phyloP scores from a whole-genome alignment of 1,139 yeast genomes.

The Sugiyamaella japonica region DNA sequence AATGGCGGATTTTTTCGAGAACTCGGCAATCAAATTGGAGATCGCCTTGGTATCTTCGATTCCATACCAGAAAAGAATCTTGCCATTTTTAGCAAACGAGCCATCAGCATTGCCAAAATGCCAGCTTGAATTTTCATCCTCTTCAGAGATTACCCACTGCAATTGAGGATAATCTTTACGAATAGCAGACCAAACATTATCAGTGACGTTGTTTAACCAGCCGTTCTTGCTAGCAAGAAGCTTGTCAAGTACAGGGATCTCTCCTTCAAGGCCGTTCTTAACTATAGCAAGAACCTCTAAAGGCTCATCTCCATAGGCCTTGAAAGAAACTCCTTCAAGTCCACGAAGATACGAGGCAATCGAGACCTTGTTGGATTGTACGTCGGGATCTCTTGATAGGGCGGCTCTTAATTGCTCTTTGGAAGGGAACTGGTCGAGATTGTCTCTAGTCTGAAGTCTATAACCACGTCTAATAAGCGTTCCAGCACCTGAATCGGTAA shows the following conservation, averaged over 20 bases:
- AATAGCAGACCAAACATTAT: slow-evolving; percentile 83
- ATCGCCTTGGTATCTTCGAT: slow-evolving; percentile 63
- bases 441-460: slow-evolving; percentile 68
- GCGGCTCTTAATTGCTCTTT: slow-evolving; percentile 76
- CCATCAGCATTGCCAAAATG: slow-evolving; percentile 93
- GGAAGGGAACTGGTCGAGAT: slow-evolving; percentile 66
- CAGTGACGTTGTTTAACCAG: slow-evolving; percentile 97
- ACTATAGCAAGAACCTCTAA: slow-evolving; percentile 92
- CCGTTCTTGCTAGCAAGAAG: slow-evolving; percentile 87
- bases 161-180: slow-evolving; percentile 69
- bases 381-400: slow-evolving; percentile 72
- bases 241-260: slow-evolving; percentile 63
- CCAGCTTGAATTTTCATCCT: slow-evolving; percentile 89
- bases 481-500: slow-evolving; percentile 99
- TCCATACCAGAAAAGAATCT: slow-evolving; percentile 94
- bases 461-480: slow-evolving; percentile 97
- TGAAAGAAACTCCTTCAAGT: slow-evolving; percentile 62
- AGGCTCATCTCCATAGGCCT: slow-evolving; percentile 93
- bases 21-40: slow-evolving; percentile 63
- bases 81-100: slow-evolving; percentile 84
- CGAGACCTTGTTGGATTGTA: slow-evolving; percentile 65
- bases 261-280: slow-evolving; percentile 42
- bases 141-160: slow-evolving; percentile 89
- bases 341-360: slow-evolving; percentile 81
- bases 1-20: slow-evolving; percentile 39